Evolutionary conservation across 257 asterid genomes (phyloP).

Genomic region (Ballota nigra): DNA sequence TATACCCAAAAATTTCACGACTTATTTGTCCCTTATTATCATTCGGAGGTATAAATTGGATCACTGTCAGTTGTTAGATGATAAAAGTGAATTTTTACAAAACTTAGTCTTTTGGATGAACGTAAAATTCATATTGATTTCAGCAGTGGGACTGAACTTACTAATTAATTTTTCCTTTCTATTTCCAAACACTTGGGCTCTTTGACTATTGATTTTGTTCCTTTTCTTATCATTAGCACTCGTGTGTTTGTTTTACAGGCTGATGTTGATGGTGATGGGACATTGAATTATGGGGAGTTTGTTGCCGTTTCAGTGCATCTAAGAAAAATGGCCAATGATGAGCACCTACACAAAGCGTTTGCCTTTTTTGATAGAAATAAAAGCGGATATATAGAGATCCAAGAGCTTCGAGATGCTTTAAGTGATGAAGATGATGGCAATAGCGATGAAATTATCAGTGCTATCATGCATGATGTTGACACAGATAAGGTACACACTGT

Average conservation of each 20-base stretch:
- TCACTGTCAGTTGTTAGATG: neutral
- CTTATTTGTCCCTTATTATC: too few species aligned
- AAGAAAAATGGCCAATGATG: conserved; percentile 74
- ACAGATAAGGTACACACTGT: conserved; percentile 56
- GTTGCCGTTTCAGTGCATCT: conserved; percentile 75
- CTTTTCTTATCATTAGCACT: neutral
- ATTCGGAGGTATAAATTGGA: neutral
- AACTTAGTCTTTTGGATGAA: neutral
- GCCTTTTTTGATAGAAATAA: conserved; percentile 60
- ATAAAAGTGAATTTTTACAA: neutral
- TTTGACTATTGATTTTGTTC: neutral
- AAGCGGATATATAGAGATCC: conserved; percentile 67
- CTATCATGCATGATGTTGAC: conserved; percentile 88
- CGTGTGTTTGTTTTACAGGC: conserved; percentile 42
- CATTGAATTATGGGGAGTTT: conserved; percentile 62
- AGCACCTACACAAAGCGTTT: conserved; percentile 76
- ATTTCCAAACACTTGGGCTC: neutral
- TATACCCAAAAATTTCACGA: too few species aligned
- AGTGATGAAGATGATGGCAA: conserved; percentile 54
- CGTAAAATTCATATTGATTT: neutral
- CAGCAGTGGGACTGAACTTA: neutral
- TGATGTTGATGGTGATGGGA: conserved; percentile 73
- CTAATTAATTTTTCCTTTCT: neutral
- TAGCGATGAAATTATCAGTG: conserved; percentile 56
- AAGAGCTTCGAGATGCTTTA: conserved; percentile 69